Base-by-base conservation (phyloP, 2,329 filamentous ascomycete genomes). In the Elsinoe arachidis region DNA sequence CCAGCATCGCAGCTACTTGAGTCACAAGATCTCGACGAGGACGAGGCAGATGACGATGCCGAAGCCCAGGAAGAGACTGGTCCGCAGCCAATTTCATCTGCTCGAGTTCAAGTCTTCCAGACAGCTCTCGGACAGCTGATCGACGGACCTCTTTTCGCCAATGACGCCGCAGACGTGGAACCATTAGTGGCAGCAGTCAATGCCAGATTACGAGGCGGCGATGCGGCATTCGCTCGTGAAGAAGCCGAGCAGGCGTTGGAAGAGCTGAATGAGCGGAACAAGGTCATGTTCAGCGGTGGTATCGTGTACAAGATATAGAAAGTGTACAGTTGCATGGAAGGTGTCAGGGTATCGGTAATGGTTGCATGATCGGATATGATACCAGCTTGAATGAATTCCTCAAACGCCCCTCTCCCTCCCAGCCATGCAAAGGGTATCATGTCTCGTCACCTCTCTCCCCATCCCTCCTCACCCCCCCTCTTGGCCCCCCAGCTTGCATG, bases 161-260 rank as follows among this genome's bases (percentile, higher is more conserved):
- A 95, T 60, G 93, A 97, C 66, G 83, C 85, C 15, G 90, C 90
- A 12, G 80, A 86, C 60, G 80, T 96, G 1, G 82, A 84, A 61
- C 81, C 82, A 23, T 79, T 99, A 33, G 79, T 96, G 15, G 79
- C 79, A 2, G 88, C 88, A 7, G 87, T 99, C 53, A 99, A 99
- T 69, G 75, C 75, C 3, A 82, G 83, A 64, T 65, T 96, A 47
- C 78, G 80, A 12, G 79, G 79, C 3, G 80, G 80, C 6, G 72
- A 74, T 39, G 70, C 73, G 12, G 72, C 78, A 37, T 99, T 96
- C 73, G 79, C 77, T 23, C 79, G 79, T 37, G 76, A 76, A 0
- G 93, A 99, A 72, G 89, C 87, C 0, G 75, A 86, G 58, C 81
- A 85, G 70, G 91, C 90, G 44, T 75, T 99, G 58, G 82, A 83